Evolutionary conservation across 768 basidiomycete species (phyloP).

Genomic region (Boletus sp.): DNA sequence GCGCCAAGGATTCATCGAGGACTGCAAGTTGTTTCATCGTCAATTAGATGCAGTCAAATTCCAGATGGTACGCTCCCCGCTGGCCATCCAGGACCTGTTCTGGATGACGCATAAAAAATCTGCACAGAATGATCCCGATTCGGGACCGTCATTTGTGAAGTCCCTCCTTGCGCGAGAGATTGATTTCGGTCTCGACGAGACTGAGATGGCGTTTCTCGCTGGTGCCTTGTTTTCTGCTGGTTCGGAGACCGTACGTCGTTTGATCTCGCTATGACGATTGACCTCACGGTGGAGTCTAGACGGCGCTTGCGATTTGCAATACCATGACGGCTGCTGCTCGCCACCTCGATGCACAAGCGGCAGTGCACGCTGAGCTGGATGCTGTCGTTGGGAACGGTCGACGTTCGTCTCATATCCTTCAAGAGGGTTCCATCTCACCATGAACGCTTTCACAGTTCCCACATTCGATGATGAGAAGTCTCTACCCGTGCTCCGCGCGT

Average conservation of each 20-base stretch:
- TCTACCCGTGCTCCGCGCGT: slow-evolving; percentile 33
- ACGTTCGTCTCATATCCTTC: neutral
- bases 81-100: neutral
- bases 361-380: slow-evolving; percentile 55
- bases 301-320: slow-evolving; percentile 48
- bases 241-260: slow-evolving; percentile 42
- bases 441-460: slow-evolving; percentile 26
- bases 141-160: slow-evolving; percentile 49
- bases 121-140: slow-evolving; percentile 14
- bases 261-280: slow-evolving; percentile 7
- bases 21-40: slow-evolving; percentile 44
- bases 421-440: too few species aligned
- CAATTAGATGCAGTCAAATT: slow-evolving; percentile 44
- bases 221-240: slow-evolving; percentile 60
- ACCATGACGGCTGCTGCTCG: slow-evolving; percentile 47
- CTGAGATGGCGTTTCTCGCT: slow-evolving; percentile 55
- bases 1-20: slow-evolving; percentile 48
- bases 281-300: slow-evolving; percentile 19
- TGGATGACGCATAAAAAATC: neutral
- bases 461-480: slow-evolving; percentile 32
- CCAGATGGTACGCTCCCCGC: slow-evolving; percentile 36
- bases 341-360: slow-evolving; percentile 46
- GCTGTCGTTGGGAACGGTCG: slow-evolving; percentile 39
- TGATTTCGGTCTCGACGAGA: slow-evolving; percentile 48
- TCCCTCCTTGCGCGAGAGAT: slow-evolving; percentile 49